These are phyloP conservation scores for Leptodermis oblonga DNA, from an alignment of 257 asterid species.

Conservation along the genomic window DNA sequence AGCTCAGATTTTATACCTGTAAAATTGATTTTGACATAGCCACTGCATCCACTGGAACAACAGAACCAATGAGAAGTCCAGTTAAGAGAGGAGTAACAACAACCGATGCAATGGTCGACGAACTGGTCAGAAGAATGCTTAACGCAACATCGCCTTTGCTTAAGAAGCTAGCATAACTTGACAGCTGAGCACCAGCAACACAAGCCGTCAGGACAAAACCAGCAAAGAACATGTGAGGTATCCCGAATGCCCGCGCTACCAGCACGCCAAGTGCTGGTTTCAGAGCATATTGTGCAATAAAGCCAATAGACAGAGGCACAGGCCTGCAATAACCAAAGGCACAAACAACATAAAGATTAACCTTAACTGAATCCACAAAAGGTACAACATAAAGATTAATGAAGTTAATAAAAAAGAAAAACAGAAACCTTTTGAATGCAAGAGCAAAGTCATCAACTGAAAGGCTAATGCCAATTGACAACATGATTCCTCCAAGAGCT, in stretches of 20 bases:
- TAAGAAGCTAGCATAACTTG: slow-evolving; percentile 95
- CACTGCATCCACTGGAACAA: slow-evolving; percentile 87
- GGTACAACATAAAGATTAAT: slow-evolving; percentile 1
- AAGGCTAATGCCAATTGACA: slow-evolving; percentile 91
- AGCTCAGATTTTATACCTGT: slow-evolving; percentile 52
- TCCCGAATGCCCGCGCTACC: slow-evolving; percentile 75
- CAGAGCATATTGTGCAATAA: slow-evolving; percentile 71
- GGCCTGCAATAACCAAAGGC: slow-evolving; percentile 53
- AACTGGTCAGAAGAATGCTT: slow-evolving; percentile 89
- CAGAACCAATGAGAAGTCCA: slow-evolving; percentile 94
- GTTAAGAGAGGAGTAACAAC: slow-evolving; percentile 80
- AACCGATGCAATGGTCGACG: slow-evolving; percentile 88
- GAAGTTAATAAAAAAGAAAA: slow-evolving; percentile 3
- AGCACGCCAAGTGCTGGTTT: slow-evolving; percentile 85
- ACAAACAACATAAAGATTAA: not conserved
- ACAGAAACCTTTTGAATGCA: slow-evolving; percentile 74
- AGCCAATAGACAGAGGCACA: slow-evolving; percentile 67
- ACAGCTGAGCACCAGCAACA: slow-evolving; percentile 95
- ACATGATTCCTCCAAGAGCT: slow-evolving; percentile 98
- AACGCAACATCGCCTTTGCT: slow-evolving; percentile 93
- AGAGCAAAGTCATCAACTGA: slow-evolving; percentile 87
- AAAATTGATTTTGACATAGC: slow-evolving; percentile 96
- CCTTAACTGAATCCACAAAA: not conserved
- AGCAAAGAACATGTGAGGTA: slow-evolving; percentile 70
- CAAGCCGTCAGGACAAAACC: slow-evolving; percentile 90